Conservation (phyloP, 2,329 filamentous ascomycete genomes). For the Juglanconis sp. region DNA sequence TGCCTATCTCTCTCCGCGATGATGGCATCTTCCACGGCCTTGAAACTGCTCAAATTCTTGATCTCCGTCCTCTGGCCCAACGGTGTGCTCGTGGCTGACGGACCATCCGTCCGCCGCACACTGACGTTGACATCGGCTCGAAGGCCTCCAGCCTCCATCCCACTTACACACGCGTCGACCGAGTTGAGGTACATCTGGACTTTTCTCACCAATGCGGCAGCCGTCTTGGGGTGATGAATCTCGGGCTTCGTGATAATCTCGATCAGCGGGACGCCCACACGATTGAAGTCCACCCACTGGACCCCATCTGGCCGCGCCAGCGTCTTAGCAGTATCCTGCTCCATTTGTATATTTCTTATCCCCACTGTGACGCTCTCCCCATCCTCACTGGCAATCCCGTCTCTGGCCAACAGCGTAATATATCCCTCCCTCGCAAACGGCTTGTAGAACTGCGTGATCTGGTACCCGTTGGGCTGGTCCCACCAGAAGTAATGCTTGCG, state of each 20-base stretch:
- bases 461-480: slow-evolving; percentile 94
- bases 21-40: slow-evolving; percentile 91
- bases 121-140: slow-evolving; percentile 96
- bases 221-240: slow-evolving; percentile 81
- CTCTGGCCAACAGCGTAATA: slow-evolving; percentile 67
- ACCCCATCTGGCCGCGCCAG: slow-evolving; percentile 69
- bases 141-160: slow-evolving; percentile 90
- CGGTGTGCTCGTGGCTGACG: slow-evolving; percentile 21
- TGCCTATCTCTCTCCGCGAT: slow-evolving; percentile 87
- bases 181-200: slow-evolving; percentile 76
- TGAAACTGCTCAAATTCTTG: slow-evolving; percentile 94
- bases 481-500: slow-evolving; percentile 99
- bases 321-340: slow-evolving; percentile 97
- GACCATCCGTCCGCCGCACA: slow-evolving; percentile 58
- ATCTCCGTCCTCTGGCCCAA: slow-evolving; percentile 92
- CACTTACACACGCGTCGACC: slow-evolving; percentile 81
- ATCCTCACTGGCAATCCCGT: slow-evolving; percentile 75
- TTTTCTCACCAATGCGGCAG: slow-evolving; percentile 84
- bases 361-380: slow-evolving; percentile 69
- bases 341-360: slow-evolving; percentile 93
- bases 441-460: slow-evolving; percentile 94
- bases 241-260: slow-evolving; percentile 93
- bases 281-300: slow-evolving; percentile 88
- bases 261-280: slow-evolving; percentile 84
- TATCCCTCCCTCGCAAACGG: slow-evolving; percentile 67